Percentiles rank a stretch among this genome's conserved stretches.
Evolutionary conservation across 129 eudicot species (phyloP).

Genomic region (Lactuca sativa): DNA sequence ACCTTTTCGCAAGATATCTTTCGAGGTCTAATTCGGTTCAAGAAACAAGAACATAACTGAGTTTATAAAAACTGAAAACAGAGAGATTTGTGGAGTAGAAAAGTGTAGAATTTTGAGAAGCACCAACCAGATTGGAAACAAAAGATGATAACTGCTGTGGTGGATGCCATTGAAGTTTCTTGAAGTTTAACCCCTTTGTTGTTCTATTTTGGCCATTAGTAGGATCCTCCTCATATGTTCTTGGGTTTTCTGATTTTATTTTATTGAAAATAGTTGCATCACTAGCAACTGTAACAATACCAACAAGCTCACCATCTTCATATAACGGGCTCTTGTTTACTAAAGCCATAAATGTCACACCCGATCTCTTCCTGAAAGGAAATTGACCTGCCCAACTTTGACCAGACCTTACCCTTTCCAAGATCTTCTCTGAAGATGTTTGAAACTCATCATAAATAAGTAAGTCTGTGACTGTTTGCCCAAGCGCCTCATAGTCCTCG

Average conservation of each 20-base stretch:
- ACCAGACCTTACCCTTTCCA: conserved; percentile 47
- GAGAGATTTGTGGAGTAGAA: background rate
- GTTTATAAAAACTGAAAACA: conserved; percentile 3
- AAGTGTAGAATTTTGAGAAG: conserved; percentile 11
- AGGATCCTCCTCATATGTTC: conserved; percentile 31
- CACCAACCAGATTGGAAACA: conserved; percentile 82
- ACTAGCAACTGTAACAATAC: conserved; percentile 77
- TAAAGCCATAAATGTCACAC: conserved; percentile 74
- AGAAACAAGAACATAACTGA: background rate
- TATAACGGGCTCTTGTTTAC: conserved; percentile 74
- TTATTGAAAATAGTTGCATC: conserved; percentile 70
- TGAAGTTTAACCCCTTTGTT: conserved; percentile 42
- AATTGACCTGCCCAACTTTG: conserved; percentile 89
- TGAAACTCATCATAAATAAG: conserved; percentile 55
- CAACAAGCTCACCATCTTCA: conserved; percentile 78
- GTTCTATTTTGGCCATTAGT: conserved; percentile 35
- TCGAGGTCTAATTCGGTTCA: conserved; percentile 56
- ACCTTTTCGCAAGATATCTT: conserved; percentile 42
- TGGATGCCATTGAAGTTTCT: conserved; percentile 61
- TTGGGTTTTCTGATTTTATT: conserved; percentile 36
- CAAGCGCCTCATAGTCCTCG: conserved; percentile 67
- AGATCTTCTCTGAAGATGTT: conserved; percentile 39
- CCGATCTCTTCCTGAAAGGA: conserved; percentile 74
- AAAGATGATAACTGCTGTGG: conserved; percentile 73
- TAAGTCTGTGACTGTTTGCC: conserved; percentile 50